Conservation (phyloP, 2,329 filamentous ascomycete species). For the Sporothrix pallida region DNA sequence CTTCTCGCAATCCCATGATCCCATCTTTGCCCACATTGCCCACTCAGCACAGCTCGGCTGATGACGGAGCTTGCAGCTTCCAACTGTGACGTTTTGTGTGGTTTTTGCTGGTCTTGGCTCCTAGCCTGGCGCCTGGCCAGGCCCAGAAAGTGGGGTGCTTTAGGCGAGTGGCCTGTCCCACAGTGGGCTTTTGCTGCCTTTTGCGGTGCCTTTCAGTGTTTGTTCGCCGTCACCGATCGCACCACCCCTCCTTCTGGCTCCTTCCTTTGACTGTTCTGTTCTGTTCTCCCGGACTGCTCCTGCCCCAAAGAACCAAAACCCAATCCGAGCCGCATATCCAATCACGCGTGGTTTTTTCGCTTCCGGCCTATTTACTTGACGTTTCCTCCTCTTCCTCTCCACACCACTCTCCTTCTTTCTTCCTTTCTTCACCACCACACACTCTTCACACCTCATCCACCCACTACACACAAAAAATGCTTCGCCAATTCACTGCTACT, state of each 20-base stretch:
- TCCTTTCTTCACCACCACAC: neutral
- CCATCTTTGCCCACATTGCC: neutral
- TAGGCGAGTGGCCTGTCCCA: conserved; percentile 19
- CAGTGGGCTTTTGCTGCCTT: neutral
- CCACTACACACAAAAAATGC: conserved; percentile 56
- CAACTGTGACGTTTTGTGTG: neutral
- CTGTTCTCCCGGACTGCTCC: neutral
- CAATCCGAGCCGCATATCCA: conserved; percentile 33
- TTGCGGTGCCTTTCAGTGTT: neutral
- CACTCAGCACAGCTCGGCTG: conserved; percentile 8
- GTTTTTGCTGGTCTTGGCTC: conserved; percentile 4
- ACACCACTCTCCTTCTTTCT: conserved; percentile 1
- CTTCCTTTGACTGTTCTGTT: neutral
- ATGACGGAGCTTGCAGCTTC: conserved; percentile 18
- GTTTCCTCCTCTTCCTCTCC: neutral
- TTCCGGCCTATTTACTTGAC: conserved; percentile 29
- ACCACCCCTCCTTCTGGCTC: conserved; percentile 16
- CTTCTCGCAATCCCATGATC: neutral
- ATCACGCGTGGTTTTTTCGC: conserved; percentile 38
- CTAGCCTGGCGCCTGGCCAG: conserved; percentile 6
- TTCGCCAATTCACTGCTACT: conserved; percentile 66
- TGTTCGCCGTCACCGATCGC: neutral
- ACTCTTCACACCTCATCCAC: neutral
- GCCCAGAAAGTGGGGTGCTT: conserved; percentile 27
- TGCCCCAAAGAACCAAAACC: neutral